Evolutionary conservation across 768 basidiomycete genomes (phyloP), one percentile per base, ranked within the genome.

Genomic region (Rhizopogon vulgaris): DNA sequence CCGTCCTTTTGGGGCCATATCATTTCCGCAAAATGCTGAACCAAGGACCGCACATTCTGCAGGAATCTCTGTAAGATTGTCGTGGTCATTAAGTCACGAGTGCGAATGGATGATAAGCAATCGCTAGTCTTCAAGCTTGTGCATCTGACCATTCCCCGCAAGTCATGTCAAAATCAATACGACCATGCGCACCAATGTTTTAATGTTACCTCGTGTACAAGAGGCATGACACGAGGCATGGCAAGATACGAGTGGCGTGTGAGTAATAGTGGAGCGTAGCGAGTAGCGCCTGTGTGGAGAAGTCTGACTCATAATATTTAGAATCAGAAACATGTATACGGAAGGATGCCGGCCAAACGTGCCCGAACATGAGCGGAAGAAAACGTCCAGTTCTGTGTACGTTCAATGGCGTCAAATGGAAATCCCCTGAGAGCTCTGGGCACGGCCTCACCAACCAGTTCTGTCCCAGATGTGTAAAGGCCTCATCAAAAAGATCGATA

Each of bases 141-240:
- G 42, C 6, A 10, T 17, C n/a, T 12, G 11, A 28, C 6, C 28
- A 7, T 17, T 30, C n/a, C n/a, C n/a, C n/a, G 9, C 9, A 18
- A 17, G 28, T 18, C 12, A 43, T 18, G 27, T 27, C 30, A 32
- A 30, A 17, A n/a, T 37, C 36, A 7, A 37, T n/a, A 32, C 10
- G 38, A 25, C n/a, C 12, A 34, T 49, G 45, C 25, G 28, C 37
- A 25, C 28, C 46, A 37, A 27, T 47, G 22, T 37, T 41, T 42
- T 15, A n/a, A 38, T 25, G 14, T 6, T 6, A 51, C 41, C 38
- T 47, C 41, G 22, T 54, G 53, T 30, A 40, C 34, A 41, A 14
- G 15, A 47, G 28, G 53, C 41, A 17, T 25, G 52, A 50, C 57
- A 60, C 39, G 59, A 58, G 56, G 55, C 48, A 38, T 5, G 55